Evolutionary conservation across 306 rosid genomes (phyloP).

Genomic region (Senna siamea): DNA sequence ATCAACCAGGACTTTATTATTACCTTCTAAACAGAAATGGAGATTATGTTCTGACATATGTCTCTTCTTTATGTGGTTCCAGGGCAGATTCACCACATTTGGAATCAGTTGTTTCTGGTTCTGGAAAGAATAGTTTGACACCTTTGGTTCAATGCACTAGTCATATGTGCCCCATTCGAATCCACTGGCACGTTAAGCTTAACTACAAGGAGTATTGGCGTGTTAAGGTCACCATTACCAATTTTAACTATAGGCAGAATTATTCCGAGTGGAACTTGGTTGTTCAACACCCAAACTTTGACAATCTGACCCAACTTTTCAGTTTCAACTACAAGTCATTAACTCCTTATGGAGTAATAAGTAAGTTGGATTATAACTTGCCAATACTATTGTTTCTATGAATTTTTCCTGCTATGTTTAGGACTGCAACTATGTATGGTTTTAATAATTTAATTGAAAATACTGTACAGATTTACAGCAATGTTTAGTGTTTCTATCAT

Average conservation of each 20-base stretch:
- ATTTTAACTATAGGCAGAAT: conserved; percentile 81
- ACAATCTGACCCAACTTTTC: conserved; percentile 80
- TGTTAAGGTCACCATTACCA: conserved; percentile 80
- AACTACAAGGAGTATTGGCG: conserved; percentile 91
- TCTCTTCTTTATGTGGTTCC: conserved; percentile 30
- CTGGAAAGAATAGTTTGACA: conserved; percentile 37
- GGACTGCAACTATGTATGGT: background rate
- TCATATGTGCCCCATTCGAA: conserved; percentile 90
- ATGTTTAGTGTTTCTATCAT: background rate
- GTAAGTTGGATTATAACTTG: conserved; percentile 51
- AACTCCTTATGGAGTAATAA: conserved; percentile 70
- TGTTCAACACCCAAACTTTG: conserved; percentile 89
- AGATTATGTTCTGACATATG: conserved; percentile 12
- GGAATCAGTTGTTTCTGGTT: conserved; percentile 57
- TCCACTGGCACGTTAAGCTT: conserved; percentile 90
- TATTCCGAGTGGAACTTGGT: conserved; percentile 87
- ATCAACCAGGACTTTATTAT: conserved; percentile 25
- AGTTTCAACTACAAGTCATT: conserved; percentile 80
- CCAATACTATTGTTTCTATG: background rate
- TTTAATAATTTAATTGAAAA: conserved; percentile 9
- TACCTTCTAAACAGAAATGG: conserved; percentile 15
- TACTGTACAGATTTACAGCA: background rate
- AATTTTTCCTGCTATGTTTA: conserved; percentile 1
- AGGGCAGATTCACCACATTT: conserved; percentile 66
- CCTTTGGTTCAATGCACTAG: conserved; percentile 82